Evolutionary conservation across 2,329 filamentous ascomycete genomes (phyloP), one percentile per base, ranked within the genome.

Genomic region (Penicillium sp.): DNA sequence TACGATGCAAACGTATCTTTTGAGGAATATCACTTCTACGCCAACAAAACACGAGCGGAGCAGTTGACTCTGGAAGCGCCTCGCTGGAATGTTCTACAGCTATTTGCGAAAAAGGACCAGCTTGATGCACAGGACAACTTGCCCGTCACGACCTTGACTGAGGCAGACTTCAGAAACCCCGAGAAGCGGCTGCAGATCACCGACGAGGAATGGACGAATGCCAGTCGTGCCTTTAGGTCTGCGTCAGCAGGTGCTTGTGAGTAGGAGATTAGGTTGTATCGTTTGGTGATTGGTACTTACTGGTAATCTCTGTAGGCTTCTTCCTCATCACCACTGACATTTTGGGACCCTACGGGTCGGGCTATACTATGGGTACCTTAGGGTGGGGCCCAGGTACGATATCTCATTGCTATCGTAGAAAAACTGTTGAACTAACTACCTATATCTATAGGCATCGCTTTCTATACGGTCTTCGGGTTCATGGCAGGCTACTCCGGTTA

Each of bases 311-410:
- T 1, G 6, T 8, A 56, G 56, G 64, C 31, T 64, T 61, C 48
- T 61, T 65, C 52, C 58, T 75, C 32, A 73, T 75, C 47, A 75
- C 72, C 1, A 75, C 72, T 2, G 72, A 75, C 42, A 60, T 64
- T 44, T 43, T 64, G n/a, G 61, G 61, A 8, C 61, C 61, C 0
- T 64, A 60, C 46, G 50, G 50, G 20, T 54, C 59, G 8, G 56
- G 56, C 3, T 64, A 55, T 41, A 52, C 61, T 0, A 57, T 64
- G 49, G 55, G 53, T 3, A 53, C 53, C 1, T 27, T 56, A 12
- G 55, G 55, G 3, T 58, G 55, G 55, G 55, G 55, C 39, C 54
- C 54, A 44, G 54, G 52, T 54, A 40, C 35, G 54, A 44, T 18
- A 44, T 25, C 8, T 13, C 2, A 1, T n/a, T 33, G 20, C 20